Evolutionary conservation across 495 filamentous ascomycete species (phyloP).

Genomic region (Trichodelitschia bisporula): DNA sequence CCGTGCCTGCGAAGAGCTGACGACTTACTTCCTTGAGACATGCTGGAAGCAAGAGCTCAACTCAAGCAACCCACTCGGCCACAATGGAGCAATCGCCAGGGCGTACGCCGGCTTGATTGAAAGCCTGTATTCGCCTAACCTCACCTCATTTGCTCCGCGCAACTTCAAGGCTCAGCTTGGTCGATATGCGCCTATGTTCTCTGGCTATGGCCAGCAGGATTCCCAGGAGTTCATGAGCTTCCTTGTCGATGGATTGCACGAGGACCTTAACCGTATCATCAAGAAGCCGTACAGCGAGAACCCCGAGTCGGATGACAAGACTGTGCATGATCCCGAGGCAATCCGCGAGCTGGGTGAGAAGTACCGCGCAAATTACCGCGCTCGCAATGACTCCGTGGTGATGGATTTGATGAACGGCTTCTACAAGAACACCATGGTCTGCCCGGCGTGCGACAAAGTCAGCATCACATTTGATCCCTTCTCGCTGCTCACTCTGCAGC

Average conservation of each 20-base stretch:
- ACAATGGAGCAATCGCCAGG: conserved; percentile 60
- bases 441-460: conserved; percentile 75
- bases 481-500: conserved; percentile 74
- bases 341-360: conserved; percentile 62
- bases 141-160: conserved; percentile 36
- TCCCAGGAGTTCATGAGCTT: conserved; percentile 97
- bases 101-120: conserved; percentile 51
- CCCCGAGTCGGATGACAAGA: conserved; percentile 91
- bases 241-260: conserved; percentile 78
- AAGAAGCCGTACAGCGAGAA: conserved; percentile 97
- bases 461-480: conserved; percentile 98
- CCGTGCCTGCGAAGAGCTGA: conserved; percentile 72
- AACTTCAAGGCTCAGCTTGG: conserved; percentile 65
- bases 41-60: conserved; percentile 62
- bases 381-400: conserved; percentile 81
- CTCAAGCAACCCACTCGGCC: conserved; percentile 52
- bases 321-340: conserved; percentile 56
- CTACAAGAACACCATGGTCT: conserved; percentile 91
- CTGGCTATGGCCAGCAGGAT: conserved; percentile 89
- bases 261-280: conserved; percentile 77
- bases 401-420: conserved; percentile 89
- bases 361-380: conserved; percentile 78
- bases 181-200: conserved; percentile 57
- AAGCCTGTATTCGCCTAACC: conserved; percentile 39
- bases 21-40: conserved; percentile 62